Percentiles rank a stretch among this genome's conserved stretches.
phyloP scores from a whole-genome alignment of 177 flowering plant species.

The Vitis hybrid region DNA sequence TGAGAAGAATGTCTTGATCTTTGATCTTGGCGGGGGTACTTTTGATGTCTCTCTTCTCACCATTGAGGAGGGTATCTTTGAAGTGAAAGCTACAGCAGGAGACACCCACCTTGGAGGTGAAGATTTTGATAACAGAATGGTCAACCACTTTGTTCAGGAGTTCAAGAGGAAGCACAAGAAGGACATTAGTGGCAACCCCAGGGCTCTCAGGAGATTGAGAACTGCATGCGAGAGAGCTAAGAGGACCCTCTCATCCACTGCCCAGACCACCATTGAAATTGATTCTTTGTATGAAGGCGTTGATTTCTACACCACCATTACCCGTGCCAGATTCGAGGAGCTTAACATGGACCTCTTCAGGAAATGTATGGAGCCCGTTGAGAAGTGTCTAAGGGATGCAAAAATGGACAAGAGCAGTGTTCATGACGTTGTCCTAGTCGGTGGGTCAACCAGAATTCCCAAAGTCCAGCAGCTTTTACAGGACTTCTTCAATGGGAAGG shows the following conservation, averaged over 20 bases:
- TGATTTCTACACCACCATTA: constrained; percentile 68
- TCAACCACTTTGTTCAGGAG: constrained; percentile 69
- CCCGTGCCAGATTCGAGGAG: constrained; percentile 71
- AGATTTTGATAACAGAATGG: constrained; percentile 66
- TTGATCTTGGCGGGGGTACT: constrained; percentile 70
- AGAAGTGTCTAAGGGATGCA: constrained; percentile 79
- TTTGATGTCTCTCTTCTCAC: constrained; percentile 71
- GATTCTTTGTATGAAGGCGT: constrained; percentile 65
- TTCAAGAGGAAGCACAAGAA: constrained; percentile 75
- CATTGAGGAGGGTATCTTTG: constrained; percentile 69
- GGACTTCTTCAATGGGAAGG: constrained; percentile 71
- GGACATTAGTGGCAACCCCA: constrained; percentile 66
- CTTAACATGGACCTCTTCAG: constrained; percentile 75
- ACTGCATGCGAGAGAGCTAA: constrained; percentile 71
- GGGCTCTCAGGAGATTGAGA: constrained; percentile 65
- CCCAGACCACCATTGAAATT: constrained; percentile 68
- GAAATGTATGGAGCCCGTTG: constrained; percentile 79
- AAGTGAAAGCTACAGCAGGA: constrained; percentile 70
- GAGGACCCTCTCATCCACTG: constrained; percentile 68
- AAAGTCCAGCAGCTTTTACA: constrained; percentile 68
- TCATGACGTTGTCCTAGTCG: constrained; percentile 70
- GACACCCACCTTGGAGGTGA: constrained; percentile 73
- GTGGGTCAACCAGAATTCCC: constrained; percentile 75
- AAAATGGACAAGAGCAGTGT: constrained; percentile 70
- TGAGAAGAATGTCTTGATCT: constrained; percentile 61